phyloP scores from a whole-genome alignment of 768 basidiomycete genomes.

The Leccinum sublutescens region DNA sequence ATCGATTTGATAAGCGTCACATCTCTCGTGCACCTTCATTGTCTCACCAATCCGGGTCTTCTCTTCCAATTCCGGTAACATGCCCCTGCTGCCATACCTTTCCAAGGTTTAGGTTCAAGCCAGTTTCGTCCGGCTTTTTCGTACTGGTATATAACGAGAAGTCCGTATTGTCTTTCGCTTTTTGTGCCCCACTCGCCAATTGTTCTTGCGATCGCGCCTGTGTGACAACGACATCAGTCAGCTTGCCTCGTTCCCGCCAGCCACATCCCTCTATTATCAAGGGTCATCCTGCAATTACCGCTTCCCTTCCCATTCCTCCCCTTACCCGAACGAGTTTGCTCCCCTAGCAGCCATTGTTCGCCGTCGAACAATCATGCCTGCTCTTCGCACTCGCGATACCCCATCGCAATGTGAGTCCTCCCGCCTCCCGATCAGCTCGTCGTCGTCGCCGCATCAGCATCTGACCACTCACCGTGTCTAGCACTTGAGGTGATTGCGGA shows the following conservation, averaged over 20 bases:
- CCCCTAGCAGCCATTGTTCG: slow-evolving; percentile 35
- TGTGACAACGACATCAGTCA: slow-evolving; percentile 51
- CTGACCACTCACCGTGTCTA: slow-evolving; percentile 30
- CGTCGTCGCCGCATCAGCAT: background rate
- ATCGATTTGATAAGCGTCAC: slow-evolving; percentile 32
- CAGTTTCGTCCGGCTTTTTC: slow-evolving; percentile 33
- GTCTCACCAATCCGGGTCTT: slow-evolving; percentile 32
- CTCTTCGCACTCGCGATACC: slow-evolving; percentile 76
- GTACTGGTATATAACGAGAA: slow-evolving; percentile 52
- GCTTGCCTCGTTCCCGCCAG: slow-evolving; percentile 39
- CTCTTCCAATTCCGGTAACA: slow-evolving; percentile 19
- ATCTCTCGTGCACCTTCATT: slow-evolving; percentile 30
- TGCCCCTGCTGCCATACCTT: slow-evolving; percentile 20
- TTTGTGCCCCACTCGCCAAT: slow-evolving; percentile 65
- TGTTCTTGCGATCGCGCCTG: slow-evolving; percentile 49
- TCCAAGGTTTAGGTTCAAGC: slow-evolving; percentile 33
- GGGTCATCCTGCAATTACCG: slow-evolving; percentile 18
- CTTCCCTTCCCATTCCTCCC: slow-evolving; percentile 32
- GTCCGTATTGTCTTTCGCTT: slow-evolving; percentile 54
- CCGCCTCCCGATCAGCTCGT: background rate
- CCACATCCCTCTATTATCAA: slow-evolving; percentile 44
- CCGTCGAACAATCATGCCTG: slow-evolving; percentile 63
- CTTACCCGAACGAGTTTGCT: slow-evolving; percentile 36
- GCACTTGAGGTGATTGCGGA: slow-evolving; percentile 78
- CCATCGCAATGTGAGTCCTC: slow-evolving; percentile 45